Evolutionary conservation across 106 monocot species (phyloP), one percentile per base, ranked within the genome.

Genomic region (Platanthera zijinensis): DNA sequence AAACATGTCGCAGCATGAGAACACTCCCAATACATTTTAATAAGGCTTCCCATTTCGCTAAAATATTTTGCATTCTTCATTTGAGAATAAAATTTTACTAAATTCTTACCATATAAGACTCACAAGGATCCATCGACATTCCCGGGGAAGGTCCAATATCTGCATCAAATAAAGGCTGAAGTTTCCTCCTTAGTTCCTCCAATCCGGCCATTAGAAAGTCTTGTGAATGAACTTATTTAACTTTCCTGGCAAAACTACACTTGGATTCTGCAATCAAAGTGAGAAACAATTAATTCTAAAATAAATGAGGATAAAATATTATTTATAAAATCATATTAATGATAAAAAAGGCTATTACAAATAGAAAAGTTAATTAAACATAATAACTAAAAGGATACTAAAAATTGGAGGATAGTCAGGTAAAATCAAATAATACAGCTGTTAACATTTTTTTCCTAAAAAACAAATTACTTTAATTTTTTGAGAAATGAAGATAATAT

Each of bases 161-260:
- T 0, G 84, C 85, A 80, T 90, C 92, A 76, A 99, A 99, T 76
- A 99, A 82, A 48, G 97, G 97, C 75, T 85, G 73, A 69, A 99
- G 75, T 69, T 94, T 99, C 82, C 82, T 99, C 75, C 88, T 99
- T 62, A 99, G 78, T 62, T 92, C 94, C 79, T 94, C 97, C 47
- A 99, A 77, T 52, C 97, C 97, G 77, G 94, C 84, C 97, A 99
- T 99, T 76, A 73, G 30, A 56, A 75, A 72, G 67, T 59, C 6
- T 47, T 51, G 47, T 50, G 5, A 13, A 30, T 51, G 7, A 39
- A 15, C 51, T 22, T 14, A 51, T 51, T 72, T 50, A 51, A 50
- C 51, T 51, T 51, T 72, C 1, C 17, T 21, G 17, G 19, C n/a
- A 72, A 51, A 19, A 72, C 19, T 46, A 51, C 50, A 72, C 22